A percentile compares a stretch with the other conserved stretches of the same genome.
These are phyloP conservation scores for Phyllosticta capitalensis DNA, from an alignment of 2,329 filamentous ascomycete species.

Conservation along the genomic window DNA sequence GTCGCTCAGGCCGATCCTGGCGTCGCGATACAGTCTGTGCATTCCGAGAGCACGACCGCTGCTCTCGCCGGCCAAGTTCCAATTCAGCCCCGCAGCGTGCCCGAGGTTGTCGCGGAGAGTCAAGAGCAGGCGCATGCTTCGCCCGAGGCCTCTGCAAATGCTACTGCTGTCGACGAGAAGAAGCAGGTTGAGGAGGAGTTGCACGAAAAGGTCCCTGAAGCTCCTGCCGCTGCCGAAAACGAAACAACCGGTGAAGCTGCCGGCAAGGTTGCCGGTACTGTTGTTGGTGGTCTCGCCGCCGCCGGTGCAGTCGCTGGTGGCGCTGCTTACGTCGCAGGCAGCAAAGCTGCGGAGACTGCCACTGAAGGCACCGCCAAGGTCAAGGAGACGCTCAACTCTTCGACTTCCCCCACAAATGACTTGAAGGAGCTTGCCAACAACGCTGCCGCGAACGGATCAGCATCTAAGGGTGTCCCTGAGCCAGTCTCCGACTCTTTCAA, in stretches of 20 bases:
- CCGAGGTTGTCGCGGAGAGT: slow-evolving; percentile 60
- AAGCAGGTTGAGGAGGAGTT: slow-evolving; percentile 61
- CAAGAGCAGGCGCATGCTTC: slow-evolving; percentile 54
- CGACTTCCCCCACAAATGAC: slow-evolving; percentile 1
- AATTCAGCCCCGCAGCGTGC: slow-evolving; percentile 35
- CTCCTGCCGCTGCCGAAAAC: slow-evolving; percentile 38
- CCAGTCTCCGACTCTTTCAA: slow-evolving; percentile 32
- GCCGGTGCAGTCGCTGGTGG: slow-evolving; percentile 31
- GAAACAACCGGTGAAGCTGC: slow-evolving; percentile 41
- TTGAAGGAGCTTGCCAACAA: slow-evolving; percentile 4
- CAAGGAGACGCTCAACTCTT: slow-evolving; percentile 31
- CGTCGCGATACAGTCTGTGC: slow-evolving; percentile 33
- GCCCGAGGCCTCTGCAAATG: slow-evolving; percentile 59
- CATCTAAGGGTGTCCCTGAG: slow-evolving; percentile 4
- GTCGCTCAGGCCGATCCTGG: slow-evolving; percentile 30
- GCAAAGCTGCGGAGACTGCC: slow-evolving; percentile 24
- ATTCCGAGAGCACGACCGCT: slow-evolving; percentile 36
- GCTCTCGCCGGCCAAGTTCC: slow-evolving; percentile 37
- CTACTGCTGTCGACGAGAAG: slow-evolving; percentile 61
- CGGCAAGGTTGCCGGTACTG: slow-evolving; percentile 34
- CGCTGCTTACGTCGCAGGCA: slow-evolving; percentile 27
- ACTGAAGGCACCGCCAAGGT: slow-evolving; percentile 24
- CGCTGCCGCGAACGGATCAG: not conserved
- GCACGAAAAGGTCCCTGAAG: slow-evolving; percentile 54
- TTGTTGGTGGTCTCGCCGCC: slow-evolving; percentile 32